Conservation (phyloP, 164 flowering plant genomes). For the Dillenia turbinata region DNA sequence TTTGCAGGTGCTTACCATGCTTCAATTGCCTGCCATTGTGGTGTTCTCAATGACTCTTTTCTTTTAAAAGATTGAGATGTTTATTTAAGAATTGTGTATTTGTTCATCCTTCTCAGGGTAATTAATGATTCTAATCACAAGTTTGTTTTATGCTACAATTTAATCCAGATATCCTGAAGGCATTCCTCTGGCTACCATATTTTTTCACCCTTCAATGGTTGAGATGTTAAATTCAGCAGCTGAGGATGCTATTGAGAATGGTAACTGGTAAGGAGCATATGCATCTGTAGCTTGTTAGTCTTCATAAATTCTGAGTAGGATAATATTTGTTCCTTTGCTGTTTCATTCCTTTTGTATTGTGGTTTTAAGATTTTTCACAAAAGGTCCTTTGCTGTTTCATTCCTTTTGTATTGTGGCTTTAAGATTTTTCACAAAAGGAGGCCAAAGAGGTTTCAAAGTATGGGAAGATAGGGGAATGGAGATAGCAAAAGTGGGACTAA, state of each 20-base stretch:
- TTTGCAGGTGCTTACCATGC: conserved; percentile 59
- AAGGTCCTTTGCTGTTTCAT: background rate
- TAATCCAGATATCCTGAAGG: conserved; percentile 99
- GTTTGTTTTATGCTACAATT: conserved; percentile 23
- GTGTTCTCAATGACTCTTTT: no score
- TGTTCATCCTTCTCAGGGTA: no score
- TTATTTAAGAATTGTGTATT: no score
- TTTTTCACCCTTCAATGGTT: conserved; percentile 75
- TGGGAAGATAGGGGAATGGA: no score
- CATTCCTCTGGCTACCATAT: conserved; percentile 59
- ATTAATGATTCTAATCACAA: conserved; percentile 4
- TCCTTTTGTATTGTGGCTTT: no score
- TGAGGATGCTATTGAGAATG: conserved; percentile 82
- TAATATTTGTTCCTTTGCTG: conserved; percentile 2
- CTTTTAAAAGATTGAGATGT: no score
- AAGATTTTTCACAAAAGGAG: no score
- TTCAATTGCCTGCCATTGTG: no score
- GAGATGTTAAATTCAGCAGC: conserved; percentile 88
- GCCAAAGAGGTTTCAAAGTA: no score
- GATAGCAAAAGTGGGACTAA: no score
- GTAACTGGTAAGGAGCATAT: conserved; percentile 61
- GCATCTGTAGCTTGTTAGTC: no score
- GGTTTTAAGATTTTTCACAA: no score
- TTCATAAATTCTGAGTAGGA: background rate
- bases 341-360: background rate